Base-by-base conservation (phyloP, 106 monocot species). In the Ottelia alismoides region DNA sequence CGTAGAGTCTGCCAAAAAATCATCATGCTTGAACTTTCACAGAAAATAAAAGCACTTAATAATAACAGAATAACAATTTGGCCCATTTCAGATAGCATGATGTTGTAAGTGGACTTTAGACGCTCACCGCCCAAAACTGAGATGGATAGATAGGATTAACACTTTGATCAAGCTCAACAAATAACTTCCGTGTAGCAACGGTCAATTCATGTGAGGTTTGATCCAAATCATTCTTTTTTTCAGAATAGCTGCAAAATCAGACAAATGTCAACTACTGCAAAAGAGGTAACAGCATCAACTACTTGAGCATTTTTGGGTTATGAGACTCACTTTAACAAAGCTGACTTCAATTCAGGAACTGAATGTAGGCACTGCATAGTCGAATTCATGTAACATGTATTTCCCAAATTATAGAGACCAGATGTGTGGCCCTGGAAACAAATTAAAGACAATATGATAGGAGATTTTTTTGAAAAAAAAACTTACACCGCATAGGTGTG, bases 311-410 rank as follows among this genome's bases (percentile, higher is more conserved):
- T 2, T 2, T 58, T 30, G 16, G 21, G 47, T 49, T 31, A 44
- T 30, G 45, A 58, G 68, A 61, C 71, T 80, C 45, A 99, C 98
- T 63, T 75, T n/a, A 67, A 51, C 61, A 99, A 69, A 31, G 72
- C 79, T 64, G 78, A 70, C 64, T 85, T 99, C 71, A 99, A 73
- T 65, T 99, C 90, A 16, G 90, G 98, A 70, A 99, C 98, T 20
- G 77, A 82, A 76, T 90, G 85, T 22, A 99, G 75, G 63, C 98
- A 99, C 32, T 99, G 98, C 57, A 99, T 28, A 21, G 98, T 99
- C 10, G 98, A 99, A 49, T 99, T 99, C 98, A 99, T 83, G 46
- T 99, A 99, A 58, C 98, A 99, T 2, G 98, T 99, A 73, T 99
- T 99, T 65, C 90, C 98, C 70, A 99, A 61, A 47, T 99, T 99